phyloP scores from a whole-genome alignment of 495 filamentous ascomycete genomes.

The Penicillium canariense region DNA sequence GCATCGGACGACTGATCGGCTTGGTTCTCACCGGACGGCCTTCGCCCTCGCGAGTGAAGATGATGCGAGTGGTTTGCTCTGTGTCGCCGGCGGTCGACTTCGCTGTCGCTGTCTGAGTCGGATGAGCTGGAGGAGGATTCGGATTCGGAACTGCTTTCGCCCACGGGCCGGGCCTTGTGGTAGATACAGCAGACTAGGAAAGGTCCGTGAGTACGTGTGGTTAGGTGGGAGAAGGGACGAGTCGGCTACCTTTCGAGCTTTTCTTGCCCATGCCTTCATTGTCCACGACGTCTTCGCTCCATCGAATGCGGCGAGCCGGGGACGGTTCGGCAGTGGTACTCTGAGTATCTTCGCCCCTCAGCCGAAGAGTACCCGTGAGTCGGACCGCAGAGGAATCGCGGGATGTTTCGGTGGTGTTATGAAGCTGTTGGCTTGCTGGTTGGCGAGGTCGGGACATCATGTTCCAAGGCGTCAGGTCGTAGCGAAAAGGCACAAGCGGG shows the following conservation, averaged over 20 bases:
- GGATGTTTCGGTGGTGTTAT: slow-evolving; percentile 18
- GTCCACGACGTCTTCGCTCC: slow-evolving; percentile 91
- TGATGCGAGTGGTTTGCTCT: slow-evolving; percentile 18
- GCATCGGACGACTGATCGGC: slow-evolving; percentile 19
- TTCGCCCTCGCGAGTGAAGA: slow-evolving; percentile 17
- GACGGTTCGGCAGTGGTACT: slow-evolving; percentile 13
- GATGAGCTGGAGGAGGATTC: slow-evolving; percentile 61
- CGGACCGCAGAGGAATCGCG: slow-evolving; percentile 15
- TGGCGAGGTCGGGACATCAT: slow-evolving; percentile 36
- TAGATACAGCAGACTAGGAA: slow-evolving; percentile 93
- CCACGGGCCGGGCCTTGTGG: slow-evolving; percentile 76
- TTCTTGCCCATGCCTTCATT: slow-evolving; percentile 96
- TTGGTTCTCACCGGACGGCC: slow-evolving; percentile 3
- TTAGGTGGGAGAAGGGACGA: background rate
- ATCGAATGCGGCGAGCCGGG: slow-evolving; percentile 62
- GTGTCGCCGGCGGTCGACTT: slow-evolving; percentile 31
- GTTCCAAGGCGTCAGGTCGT: background rate
- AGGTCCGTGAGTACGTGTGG: background rate
- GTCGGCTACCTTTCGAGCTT: slow-evolving; percentile 74
- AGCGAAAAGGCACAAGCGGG: background rate
- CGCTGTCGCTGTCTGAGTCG: slow-evolving; percentile 59
- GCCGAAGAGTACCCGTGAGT: slow-evolving; percentile 31
- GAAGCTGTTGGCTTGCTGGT: slow-evolving; percentile 16
- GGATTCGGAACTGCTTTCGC: slow-evolving; percentile 81
- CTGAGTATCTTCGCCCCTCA: slow-evolving; percentile 35